Evolutionary conservation across 2,329 filamentous ascomycete genomes (phyloP).

Genomic region (Phaeomoniella chlamydospora): DNA sequence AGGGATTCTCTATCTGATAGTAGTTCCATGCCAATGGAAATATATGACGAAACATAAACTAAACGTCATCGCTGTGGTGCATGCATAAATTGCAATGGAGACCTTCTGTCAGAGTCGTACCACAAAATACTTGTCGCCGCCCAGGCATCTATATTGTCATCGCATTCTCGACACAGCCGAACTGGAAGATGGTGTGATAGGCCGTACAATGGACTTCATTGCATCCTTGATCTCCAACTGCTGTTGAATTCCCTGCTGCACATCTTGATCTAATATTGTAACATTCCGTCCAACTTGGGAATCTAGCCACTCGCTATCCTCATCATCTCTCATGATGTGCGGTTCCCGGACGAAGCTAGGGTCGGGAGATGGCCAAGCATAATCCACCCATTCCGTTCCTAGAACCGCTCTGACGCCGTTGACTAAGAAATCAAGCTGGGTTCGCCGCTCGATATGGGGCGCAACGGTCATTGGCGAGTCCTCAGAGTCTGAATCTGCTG

Average conservation of each 20-base stretch:
- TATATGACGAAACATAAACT: too few species aligned
- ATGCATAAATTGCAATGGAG: too few species aligned
- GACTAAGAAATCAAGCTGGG: constrained; percentile 19
- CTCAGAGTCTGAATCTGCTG: constrained; percentile 22
- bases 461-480: constrained; percentile 17
- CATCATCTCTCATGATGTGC: neutral
- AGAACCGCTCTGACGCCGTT: constrained; percentile 21
- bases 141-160: neutral
- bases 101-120: too few species aligned
- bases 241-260: neutral
- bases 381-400: constrained; percentile 27
- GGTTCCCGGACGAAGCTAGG: constrained; percentile 23
- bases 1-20: too few species aligned
- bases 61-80: too few species aligned
- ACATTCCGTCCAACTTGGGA: neutral
- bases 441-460: constrained; percentile 13
- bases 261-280: neutral
- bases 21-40: too few species aligned
- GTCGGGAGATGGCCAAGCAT: constrained; percentile 27
- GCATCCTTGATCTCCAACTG: neutral
- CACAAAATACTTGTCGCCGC: too few species aligned
- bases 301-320: neutral
- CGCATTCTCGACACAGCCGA: neutral
- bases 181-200: neutral
- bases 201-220: neutral